Base-by-base conservation (phyloP, 768 basidiomycete species). In the Mycena vulgaris region DNA sequence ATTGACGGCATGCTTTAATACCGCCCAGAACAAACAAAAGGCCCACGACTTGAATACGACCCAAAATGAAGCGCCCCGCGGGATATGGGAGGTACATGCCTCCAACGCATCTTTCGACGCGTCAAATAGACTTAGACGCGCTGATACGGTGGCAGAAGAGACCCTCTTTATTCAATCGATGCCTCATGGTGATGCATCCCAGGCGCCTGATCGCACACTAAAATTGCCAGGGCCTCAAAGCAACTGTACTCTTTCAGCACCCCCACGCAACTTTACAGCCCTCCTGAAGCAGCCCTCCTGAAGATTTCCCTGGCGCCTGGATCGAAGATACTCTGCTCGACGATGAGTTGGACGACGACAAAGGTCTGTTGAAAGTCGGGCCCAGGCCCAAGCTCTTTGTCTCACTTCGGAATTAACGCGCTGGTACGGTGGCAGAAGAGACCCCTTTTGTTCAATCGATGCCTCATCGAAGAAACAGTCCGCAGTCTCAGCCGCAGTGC, bases 401-500 rank as follows among this genome's bases (percentile, higher is more conserved):
- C 63, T 69, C 28, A 63, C 30, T 49, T 56, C n/a, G 23, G 14
- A 28, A n/a, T n/a, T n/a, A n/a, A n/a, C n/a, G n/a, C n/a, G 51
- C 39, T 45, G 21, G 56, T 48, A 30, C 10, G 25, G 52, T 9
- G 13, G 45, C 23, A 55, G n/a, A 13, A 27, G 5, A 55, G 52
- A 55, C 25, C 52, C 33, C 56, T 35, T 39, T 47, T 56, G 58
- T 53, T 28, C 40, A n/a, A 51, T 52, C 37, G 57, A 47, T 52
- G 61, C 61, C 68, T 28, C 56, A 55, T 69, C 0, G 89, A 90
- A 40, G 31, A 76, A 8, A 74, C 76, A 0, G 76, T 88, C 55
- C 82, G 83, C 17, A 80, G 83, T 69, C 65, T 88, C 1, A 85
- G 86, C 66, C 83, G 83, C 14, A 67, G 79, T 2, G 81, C 87